Conservation (phyloP, 2,329 filamentous ascomycete species). For the Neopestalotiopsis clavispora region DNA sequence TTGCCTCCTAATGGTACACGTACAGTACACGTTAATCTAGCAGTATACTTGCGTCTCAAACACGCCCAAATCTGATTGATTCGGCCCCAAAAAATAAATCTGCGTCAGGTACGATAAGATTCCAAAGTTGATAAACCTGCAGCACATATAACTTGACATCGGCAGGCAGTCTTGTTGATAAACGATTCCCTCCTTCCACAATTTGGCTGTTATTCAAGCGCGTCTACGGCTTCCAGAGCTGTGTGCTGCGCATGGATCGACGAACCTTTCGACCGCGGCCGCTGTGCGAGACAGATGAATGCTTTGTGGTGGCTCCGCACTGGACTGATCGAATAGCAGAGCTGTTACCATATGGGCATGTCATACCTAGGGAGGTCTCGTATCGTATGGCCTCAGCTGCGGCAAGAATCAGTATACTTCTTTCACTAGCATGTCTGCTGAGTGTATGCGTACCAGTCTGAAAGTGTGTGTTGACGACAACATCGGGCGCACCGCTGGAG, state of each 20-base stretch:
- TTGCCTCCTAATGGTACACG: background rate
- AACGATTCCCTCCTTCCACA: background rate
- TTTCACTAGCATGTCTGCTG: background rate
- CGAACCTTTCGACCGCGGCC: slow-evolving; percentile 8
- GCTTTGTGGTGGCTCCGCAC: slow-evolving; percentile 8
- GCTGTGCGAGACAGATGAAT: background rate
- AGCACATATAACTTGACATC: background rate
- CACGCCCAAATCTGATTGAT: background rate
- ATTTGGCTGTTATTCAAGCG: background rate
- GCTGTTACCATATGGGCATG: slow-evolving; percentile 11
- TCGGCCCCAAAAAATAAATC: background rate
- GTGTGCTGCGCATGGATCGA: slow-evolving; percentile 11
- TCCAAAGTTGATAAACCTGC: background rate
- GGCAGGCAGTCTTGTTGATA: background rate
- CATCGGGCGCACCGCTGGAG: slow-evolving; percentile 6
- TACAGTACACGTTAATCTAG: background rate
- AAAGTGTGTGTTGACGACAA: slow-evolving; percentile 11
- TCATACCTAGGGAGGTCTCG: slow-evolving; percentile 17
- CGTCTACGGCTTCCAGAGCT: slow-evolving; percentile 11
- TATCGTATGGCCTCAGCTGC: slow-evolving; percentile 12
- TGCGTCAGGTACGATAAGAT: background rate
- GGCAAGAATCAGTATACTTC: background rate
- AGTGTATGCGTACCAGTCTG: slow-evolving; percentile 13
- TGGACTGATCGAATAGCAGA: slow-evolving; percentile 9
- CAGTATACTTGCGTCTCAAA: background rate